Percentiles rank a stretch among this genome's conserved stretches.
Evolutionary conservation across 2,329 filamentous ascomycete species (phyloP).

Genomic region (Cytospora piceae): DNA sequence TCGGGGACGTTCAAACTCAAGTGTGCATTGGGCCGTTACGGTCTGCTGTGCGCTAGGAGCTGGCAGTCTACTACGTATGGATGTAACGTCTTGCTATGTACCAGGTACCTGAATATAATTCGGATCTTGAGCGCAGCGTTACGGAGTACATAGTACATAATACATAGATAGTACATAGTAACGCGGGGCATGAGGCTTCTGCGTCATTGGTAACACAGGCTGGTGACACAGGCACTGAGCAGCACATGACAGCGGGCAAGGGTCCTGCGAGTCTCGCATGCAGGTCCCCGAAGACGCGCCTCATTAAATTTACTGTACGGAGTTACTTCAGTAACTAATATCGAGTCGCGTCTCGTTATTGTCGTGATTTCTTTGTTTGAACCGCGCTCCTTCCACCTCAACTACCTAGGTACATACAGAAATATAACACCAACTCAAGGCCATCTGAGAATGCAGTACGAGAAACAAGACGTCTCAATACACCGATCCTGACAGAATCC

Average conservation of each 20-base stretch:
- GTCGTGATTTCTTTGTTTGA: constrained; percentile 1
- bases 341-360: constrained; percentile 14
- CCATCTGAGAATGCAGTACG: background rate
- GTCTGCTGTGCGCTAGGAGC: background rate
- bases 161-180: background rate
- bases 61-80: background rate
- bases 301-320: background rate
- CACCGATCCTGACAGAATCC: background rate
- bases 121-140: background rate
- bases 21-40: background rate
- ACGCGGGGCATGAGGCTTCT: constrained; percentile 25
- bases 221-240: constrained; percentile 3
- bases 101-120: background rate
- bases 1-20: background rate
- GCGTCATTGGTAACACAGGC: constrained; percentile 23
- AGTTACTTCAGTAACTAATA: background rate
- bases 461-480: no score
- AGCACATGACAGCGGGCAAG: constrained; percentile 26
- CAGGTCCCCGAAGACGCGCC: constrained; percentile 15
- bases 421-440: background rate
- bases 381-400: background rate
- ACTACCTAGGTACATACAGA: background rate
- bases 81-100: background rate
- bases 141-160: background rate
- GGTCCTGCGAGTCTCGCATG: background rate